Evolutionary conservation across 2,329 filamentous ascomycete species (phyloP), one percentile per base, ranked within the genome.

Genomic region (Xylariaceae sp.): DNA sequence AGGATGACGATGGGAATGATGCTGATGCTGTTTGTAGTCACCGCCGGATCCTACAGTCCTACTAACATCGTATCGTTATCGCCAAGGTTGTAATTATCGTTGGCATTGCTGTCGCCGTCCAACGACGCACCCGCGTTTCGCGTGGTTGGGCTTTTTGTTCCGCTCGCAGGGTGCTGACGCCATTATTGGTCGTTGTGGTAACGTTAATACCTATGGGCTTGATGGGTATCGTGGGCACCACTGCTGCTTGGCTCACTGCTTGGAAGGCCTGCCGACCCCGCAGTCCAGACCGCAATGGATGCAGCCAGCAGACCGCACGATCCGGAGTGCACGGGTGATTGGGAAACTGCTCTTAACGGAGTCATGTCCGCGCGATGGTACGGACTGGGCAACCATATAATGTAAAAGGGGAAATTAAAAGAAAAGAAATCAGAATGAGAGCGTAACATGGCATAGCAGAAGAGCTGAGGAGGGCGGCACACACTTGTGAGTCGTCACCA

Each of bases 141-240:
- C 31, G 46, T 39, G 27, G 51, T 41, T 59, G 51, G 51, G 53
- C 39, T 32, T 26, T 50, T 54, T 40, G 45, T 26, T 12, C 6
- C 19, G 30, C 46, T 47, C 56, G 56, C 54, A 50, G 52, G 53
- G 54, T 49, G 47, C 47, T 45, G 58, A 49, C 39, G 44, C 50
- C 47, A 58, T 58, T 47, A 45, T 27, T 49, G 47, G 55, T 51
- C 29, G 45, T 53, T 50, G 53, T 53, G 54, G 54, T 57, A 51
- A 51, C 19, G 19, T 19, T 19, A 2, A 19, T 19, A 19, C 19
- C 19, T 19, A 19, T 19, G 19, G 58, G 50, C 54, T 50, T 60
- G 58, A 60, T 60, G 59, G 56, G 58, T 57, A 60, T 60, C 58
- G 58, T 60, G 58, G 56, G 45, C 49, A 40, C 49, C 51, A 50